Conservation (phyloP, 1,284 basidiomycete species). For the Moesziomyces sp. region DNA sequence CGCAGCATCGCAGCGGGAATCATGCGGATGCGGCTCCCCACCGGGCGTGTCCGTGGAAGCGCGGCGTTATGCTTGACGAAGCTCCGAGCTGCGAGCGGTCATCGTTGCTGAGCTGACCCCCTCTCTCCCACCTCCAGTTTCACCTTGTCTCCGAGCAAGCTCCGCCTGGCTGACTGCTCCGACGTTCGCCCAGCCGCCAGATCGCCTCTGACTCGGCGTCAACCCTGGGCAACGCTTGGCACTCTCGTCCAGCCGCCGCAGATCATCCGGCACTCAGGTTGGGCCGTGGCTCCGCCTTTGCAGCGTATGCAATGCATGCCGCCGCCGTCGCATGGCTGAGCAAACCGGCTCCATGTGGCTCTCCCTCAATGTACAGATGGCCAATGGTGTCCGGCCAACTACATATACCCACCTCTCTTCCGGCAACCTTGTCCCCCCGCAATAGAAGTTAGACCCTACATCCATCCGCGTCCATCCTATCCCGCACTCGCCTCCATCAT, state of each 20-base stretch:
- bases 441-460: not conserved
- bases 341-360: not conserved
- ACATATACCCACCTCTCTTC: not conserved
- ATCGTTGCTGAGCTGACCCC: not conserved
- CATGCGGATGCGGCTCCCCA: not conserved
- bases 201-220: not conserved
- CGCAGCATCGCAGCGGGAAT: slow-evolving; percentile 1
- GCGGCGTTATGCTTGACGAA: not conserved
- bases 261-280: not conserved
- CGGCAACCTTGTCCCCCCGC: not conserved
- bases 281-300: no score
- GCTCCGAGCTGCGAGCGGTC: not conserved
- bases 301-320: not conserved
- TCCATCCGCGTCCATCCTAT: not conserved
- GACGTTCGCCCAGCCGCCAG: not conserved
- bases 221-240: not conserved
- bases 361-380: no score
- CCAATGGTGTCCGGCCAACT: not conserved
- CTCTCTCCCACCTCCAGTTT: not conserved
- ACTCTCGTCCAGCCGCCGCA: not conserved
- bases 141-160: not conserved
- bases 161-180: not conserved
- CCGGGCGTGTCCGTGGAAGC: not conserved
- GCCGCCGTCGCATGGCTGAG: not conserved
- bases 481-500: not conserved